Percentiles rank a stretch among this genome's conserved stretches.
phyloP scores from a whole-genome alignment of 805 yeast genomes.

The Sungouiozyma intestinalis region DNA sequence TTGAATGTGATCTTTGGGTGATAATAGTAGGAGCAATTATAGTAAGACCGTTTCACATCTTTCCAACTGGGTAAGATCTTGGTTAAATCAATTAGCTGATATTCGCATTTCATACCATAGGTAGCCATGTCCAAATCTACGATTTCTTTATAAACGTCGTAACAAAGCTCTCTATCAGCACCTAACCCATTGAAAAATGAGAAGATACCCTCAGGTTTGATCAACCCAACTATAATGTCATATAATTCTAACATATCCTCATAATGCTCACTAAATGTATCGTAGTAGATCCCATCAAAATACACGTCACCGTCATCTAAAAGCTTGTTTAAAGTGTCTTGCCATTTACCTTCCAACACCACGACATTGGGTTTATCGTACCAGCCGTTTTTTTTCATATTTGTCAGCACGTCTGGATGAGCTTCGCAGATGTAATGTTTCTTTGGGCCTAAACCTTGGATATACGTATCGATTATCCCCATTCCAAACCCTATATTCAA shows the following conservation, averaged over 20 bases:
- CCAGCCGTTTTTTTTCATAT: conserved; percentile 74
- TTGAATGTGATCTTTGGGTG: conserved; percentile 22
- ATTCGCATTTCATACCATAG: conserved; percentile 66
- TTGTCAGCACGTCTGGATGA: conserved; percentile 77
- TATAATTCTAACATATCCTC: conserved; percentile 78
- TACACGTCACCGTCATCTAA: conserved; percentile 50
- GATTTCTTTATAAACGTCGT: conserved; percentile 76
- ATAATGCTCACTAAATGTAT: conserved; percentile 89
- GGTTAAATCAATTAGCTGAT: conserved; percentile 23
- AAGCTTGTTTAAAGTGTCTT: conserved; percentile 60
- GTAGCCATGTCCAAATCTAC: conserved; percentile 71
- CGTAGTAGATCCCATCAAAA: conserved; percentile 88
- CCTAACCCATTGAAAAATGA: conserved; percentile 90
- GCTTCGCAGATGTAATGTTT: conserved; percentile 87
- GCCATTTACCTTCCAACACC: conserved; percentile 87
- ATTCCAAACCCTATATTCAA: conserved; percentile 91
- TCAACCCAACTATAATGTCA: conserved; percentile 69
- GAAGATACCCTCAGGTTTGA: conserved; percentile 74
- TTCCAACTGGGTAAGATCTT: conserved; percentile 24
- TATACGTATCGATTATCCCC: conserved; percentile 86
- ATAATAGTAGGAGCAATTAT: conserved; percentile 26
- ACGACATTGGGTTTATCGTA: conserved; percentile 60
- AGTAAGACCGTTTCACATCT: conserved; percentile 27
- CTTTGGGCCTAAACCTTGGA: conserved; percentile 37
- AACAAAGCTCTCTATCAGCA: conserved; percentile 63